Percentiles rank a stretch among this genome's conserved stretches.
Conservation (phyloP, 768 basidiomycete species). For the Suillus subalutaceus region DNA sequence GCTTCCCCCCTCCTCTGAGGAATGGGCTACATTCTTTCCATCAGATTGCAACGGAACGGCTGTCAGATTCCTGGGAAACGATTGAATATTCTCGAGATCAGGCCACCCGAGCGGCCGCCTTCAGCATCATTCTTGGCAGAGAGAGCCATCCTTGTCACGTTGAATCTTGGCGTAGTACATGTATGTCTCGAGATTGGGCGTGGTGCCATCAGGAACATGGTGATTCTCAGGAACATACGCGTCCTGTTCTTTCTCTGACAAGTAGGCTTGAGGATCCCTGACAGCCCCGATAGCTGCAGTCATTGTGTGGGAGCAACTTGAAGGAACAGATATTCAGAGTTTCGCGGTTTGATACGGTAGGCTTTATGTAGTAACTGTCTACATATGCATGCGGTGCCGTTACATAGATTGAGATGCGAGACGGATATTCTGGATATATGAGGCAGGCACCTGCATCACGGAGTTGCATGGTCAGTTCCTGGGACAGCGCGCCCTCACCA, state of each 20-base stretch:
- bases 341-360: not conserved
- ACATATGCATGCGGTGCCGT: not conserved
- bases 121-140: not conserved
- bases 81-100: conserved; percentile 11
- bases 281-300: conserved; percentile 22
- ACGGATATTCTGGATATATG: not conserved
- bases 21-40: not conserved
- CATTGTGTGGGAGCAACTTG: conserved; percentile 21
- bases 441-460: not conserved
- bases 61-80: not conserved
- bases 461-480: not conserved
- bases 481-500: not conserved
- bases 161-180: conserved; percentile 34
- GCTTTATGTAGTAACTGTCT: conserved; percentile 2
- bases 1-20: not conserved
- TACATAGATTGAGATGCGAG: not conserved
- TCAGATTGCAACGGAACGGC: not conserved
- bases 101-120: not conserved
- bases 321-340: not conserved
- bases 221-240: conserved; percentile 17
- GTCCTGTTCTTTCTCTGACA: conserved; percentile 9
- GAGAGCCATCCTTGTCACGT: conserved; percentile 29
- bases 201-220: conserved; percentile 22
- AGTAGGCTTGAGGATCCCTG: conserved; percentile 21
- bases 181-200: conserved; percentile 36